Percentiles rank a stretch among this genome's conserved stretches.
Evolutionary conservation across 116 monocot genomes (phyloP).

Genomic region (Phalaenopsis hybrid): DNA sequence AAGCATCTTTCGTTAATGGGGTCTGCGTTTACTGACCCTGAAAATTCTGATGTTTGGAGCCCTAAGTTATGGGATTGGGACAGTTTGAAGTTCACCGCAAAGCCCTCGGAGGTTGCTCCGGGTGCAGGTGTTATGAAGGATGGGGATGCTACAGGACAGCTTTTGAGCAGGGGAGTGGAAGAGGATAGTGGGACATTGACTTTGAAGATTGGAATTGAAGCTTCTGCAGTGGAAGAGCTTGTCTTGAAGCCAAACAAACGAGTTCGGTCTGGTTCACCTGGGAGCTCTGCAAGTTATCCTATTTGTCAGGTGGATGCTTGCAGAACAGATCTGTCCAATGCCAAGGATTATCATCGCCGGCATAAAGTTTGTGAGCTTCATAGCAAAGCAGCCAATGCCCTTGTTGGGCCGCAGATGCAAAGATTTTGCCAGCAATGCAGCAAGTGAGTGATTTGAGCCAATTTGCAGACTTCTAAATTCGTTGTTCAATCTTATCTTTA

Average conservation of each 20-base stretch:
- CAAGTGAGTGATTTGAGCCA: constrained; percentile 31
- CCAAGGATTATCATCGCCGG: constrained; percentile 88
- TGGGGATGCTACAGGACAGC: no score
- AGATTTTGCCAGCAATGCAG: constrained; percentile 99
- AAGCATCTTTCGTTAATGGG: constrained; percentile 22
- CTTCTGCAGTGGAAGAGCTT: constrained; percentile 7
- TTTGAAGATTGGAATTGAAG: constrained; percentile 49
- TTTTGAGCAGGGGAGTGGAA: constrained; percentile 7
- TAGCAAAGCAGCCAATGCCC: constrained; percentile 64
- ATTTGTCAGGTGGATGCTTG: constrained; percentile 91
- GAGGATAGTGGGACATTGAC: constrained; percentile 32
- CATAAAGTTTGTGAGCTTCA: constrained; percentile 93
- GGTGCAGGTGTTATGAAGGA: neutral
- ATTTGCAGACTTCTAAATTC: neutral
- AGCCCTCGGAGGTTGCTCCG: constrained; percentile 22
- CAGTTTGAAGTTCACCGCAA: constrained; percentile 47
- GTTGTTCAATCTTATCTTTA: neutral
- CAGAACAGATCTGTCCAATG: constrained; percentile 60
- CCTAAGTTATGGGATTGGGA: constrained; percentile 81
- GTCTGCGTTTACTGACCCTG: neutral
- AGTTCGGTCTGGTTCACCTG: constrained; percentile 69
- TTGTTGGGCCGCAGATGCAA: constrained; percentile 75
- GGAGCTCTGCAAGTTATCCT: constrained; percentile 27
- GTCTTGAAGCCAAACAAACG: constrained; percentile 60
- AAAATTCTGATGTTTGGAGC: constrained; percentile 39